Conservation (phyloP, 2,329 filamentous ascomycete species). For the Hypoxylon rubiginosum region DNA sequence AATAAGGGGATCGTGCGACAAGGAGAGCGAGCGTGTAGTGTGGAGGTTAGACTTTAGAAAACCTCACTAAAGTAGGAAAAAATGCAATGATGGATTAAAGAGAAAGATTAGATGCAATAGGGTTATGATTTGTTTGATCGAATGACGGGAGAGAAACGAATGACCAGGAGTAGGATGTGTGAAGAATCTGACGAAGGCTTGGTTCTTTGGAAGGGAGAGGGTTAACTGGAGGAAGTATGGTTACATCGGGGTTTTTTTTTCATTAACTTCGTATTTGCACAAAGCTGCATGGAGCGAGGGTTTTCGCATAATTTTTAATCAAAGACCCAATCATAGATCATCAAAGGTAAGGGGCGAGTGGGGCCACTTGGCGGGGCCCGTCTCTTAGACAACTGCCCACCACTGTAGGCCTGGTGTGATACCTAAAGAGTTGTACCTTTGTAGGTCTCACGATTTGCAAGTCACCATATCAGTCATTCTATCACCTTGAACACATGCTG, state of each 20-base stretch:
- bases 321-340: conserved; percentile 38
- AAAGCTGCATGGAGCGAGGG: conserved; percentile 35
- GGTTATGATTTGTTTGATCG: conserved; percentile 21
- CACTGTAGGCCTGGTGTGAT: neutral
- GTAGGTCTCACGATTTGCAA: neutral
- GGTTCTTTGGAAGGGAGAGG: conserved; percentile 22
- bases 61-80: conserved; percentile 17
- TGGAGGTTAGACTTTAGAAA: conserved; percentile 12
- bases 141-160: conserved; percentile 40
- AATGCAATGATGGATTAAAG: conserved; percentile 28
- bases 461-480: neutral
- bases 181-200: conserved; percentile 40
- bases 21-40: neutral
- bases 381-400: conserved; percentile 32
- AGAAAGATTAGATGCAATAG: conserved; percentile 22
- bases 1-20: conserved; percentile 23
- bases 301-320: conserved; percentile 40
- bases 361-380: conserved; percentile 17
- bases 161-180: conserved; percentile 37
- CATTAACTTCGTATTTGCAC: conserved; percentile 43
- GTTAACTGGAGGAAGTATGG: conserved; percentile 31
- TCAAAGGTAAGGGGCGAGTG: conserved; percentile 37
- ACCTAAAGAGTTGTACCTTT: neutral
- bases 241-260: conserved; percentile 21
- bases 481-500: conserved; percentile 2